These are phyloP conservation scores for Tetrahymena malaccensis DNA, from an alignment of 73 alveolate genomes.

Conservation along the genomic window DNA sequence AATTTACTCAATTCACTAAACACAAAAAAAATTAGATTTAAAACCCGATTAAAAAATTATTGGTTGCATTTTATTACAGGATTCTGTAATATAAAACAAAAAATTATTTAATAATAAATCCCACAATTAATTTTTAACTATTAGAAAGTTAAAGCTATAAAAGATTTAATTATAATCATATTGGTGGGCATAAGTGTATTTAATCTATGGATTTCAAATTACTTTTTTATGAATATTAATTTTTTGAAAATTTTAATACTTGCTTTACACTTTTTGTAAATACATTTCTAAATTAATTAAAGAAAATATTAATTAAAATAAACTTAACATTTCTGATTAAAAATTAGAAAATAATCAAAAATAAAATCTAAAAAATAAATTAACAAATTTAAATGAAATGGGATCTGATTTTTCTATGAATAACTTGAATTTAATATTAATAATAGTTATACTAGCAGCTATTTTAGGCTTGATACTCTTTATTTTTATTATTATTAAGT, in stretches of 20 bases:
- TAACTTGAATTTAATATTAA: background rate
- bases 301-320: no score
- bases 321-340: background rate
- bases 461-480: background rate
- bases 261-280: no score
- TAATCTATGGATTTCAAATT: background rate
- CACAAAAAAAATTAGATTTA: no score
- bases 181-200: background rate
- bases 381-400: background rate
- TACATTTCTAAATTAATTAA: no score
- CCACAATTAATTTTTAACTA: background rate
- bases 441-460: background rate
- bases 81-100: no score
- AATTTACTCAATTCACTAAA: no score
- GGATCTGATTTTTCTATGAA: background rate
- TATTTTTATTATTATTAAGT: background rate
- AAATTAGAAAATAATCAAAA: background rate
- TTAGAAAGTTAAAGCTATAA: background rate
- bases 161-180: background rate
- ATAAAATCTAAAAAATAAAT: background rate
- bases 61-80: no score
- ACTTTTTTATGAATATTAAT: no score
- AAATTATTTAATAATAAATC: background rate
- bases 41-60: no score
- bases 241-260: no score